These are phyloP conservation scores for Priceomyces castillae DNA, from an alignment of 805 yeast genomes.

Conservation along the genomic window DNA sequence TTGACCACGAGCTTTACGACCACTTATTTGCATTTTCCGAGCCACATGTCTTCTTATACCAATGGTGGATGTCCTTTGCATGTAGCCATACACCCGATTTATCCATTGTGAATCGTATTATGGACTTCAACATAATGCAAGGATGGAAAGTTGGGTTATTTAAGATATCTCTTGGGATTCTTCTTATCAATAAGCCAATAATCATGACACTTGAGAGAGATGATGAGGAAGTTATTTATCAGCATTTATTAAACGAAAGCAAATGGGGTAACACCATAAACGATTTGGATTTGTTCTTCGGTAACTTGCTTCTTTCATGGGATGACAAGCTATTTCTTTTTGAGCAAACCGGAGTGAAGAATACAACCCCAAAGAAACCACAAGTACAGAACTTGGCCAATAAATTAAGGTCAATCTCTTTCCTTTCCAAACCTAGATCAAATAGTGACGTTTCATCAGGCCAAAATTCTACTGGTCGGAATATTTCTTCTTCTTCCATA, in stretches of 20 bases:
- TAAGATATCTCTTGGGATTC: constrained; percentile 53
- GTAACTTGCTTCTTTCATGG: constrained; percentile 35
- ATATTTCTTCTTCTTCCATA: constrained; percentile 11
- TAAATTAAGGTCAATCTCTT: constrained; percentile 28
- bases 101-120: constrained; percentile 44
- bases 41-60: constrained; percentile 50
- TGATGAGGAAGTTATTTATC: constrained; percentile 44
- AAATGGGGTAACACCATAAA: constrained; percentile 43
- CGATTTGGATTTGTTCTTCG: constrained; percentile 38
- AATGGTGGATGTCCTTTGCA: constrained; percentile 63
- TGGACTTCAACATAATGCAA: constrained; percentile 53
- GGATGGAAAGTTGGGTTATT: constrained; percentile 53
- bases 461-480: constrained; percentile 6
- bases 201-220: constrained; percentile 32
- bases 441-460: constrained; percentile 9
- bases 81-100: constrained; percentile 59
- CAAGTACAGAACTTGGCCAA: constrained; percentile 22
- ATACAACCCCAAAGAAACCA: constrained; percentile 1
- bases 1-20: constrained; percentile 38
- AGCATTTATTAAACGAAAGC: constrained; percentile 41
- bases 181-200: constrained; percentile 47
- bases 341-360: not conserved
- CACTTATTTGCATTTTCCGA: constrained; percentile 46
- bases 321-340: constrained; percentile 28
- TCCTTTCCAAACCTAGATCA: constrained; percentile 15